Evolutionary conservation across 352 stramenopile species (phyloP).

Genomic region (Globisporangium apiculatum): DNA sequence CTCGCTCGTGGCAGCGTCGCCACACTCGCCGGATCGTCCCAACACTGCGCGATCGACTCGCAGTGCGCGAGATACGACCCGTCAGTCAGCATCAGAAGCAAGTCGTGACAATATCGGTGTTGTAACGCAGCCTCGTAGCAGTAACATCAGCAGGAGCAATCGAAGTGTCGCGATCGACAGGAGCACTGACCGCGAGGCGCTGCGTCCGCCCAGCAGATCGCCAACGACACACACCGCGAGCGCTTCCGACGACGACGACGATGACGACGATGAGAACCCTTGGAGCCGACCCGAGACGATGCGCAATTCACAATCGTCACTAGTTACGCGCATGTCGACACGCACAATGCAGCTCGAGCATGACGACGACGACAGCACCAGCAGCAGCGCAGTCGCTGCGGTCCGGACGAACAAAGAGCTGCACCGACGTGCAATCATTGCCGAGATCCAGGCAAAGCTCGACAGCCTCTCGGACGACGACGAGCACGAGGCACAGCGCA

Average conservation of each 20-base stretch:
- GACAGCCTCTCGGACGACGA: conserved; percentile 33
- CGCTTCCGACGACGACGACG: too few species aligned
- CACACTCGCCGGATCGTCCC: not conserved
- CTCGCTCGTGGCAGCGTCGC: not conserved
- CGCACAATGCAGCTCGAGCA: not conserved
- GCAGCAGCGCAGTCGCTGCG: not conserved
- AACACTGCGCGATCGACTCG: not conserved
- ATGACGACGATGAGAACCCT: too few species aligned
- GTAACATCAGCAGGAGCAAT: not conserved
- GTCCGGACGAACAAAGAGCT: conserved; percentile 10
- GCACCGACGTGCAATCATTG: conserved; percentile 27
- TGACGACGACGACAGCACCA: not conserved
- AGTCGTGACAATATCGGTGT: not conserved
- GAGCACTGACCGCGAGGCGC: too few species aligned
- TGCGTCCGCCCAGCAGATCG: too few species aligned
- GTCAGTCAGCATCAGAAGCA: not conserved
- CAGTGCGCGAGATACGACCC: not conserved
- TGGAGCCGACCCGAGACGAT: too few species aligned
- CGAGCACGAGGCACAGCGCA: conserved; percentile 20
- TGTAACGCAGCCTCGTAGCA: not conserved
- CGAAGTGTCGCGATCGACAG: too few species aligned
- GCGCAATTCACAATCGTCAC: not conserved
- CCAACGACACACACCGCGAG: too few species aligned
- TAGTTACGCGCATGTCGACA: not conserved
- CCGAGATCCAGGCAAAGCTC: conserved; percentile 42